Conservation (phyloP, 2,329 filamentous ascomycete genomes). For the Capronia coronata region DNA sequence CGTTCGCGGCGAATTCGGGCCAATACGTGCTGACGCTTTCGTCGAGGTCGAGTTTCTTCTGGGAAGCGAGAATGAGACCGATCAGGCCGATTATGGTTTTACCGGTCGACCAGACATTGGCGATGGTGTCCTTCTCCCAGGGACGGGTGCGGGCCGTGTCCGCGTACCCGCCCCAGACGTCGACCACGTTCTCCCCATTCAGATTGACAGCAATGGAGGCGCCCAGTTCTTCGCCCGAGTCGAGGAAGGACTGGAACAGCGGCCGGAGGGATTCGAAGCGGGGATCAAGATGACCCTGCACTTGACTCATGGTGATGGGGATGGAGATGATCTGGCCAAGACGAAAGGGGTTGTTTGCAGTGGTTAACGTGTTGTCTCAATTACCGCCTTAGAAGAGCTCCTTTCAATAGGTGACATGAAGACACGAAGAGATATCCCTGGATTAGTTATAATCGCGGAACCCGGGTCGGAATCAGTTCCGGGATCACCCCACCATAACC, state of each 20-base stretch:
- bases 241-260: slow-evolving; percentile 35
- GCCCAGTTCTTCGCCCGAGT: slow-evolving; percentile 39
- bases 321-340: too few species aligned
- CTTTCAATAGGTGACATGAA: too few species aligned
- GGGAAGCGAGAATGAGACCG: slow-evolving; percentile 37
- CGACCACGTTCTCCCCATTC: slow-evolving; percentile 39
- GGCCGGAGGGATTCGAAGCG: slow-evolving; percentile 36
- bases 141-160: slow-evolving; percentile 30
- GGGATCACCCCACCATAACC: too few species aligned
- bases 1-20: slow-evolving; percentile 43
- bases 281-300: slow-evolving; percentile 35
- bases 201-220: slow-evolving; percentile 41
- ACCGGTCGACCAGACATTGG: slow-evolving; percentile 37
- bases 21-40: slow-evolving; percentile 41
- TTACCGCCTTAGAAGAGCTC: too few species aligned
- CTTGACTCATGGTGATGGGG: slow-evolving; percentile 11
- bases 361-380: too few species aligned
- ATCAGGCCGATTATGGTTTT: slow-evolving; percentile 38
- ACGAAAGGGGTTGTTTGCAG: too few species aligned
- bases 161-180: slow-evolving; percentile 43
- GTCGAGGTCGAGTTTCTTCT: slow-evolving; percentile 35
- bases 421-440: too few species aligned
- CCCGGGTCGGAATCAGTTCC: too few species aligned
- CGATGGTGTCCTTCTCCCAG: slow-evolving; percentile 24
- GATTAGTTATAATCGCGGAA: too few species aligned